A percentile compares a stretch with the other conserved stretches of the same genome.
These are phyloP conservation scores for Aspergillus kassunensis DNA, from an alignment of 495 filamentous ascomycete species.

Conservation along the genomic window DNA sequence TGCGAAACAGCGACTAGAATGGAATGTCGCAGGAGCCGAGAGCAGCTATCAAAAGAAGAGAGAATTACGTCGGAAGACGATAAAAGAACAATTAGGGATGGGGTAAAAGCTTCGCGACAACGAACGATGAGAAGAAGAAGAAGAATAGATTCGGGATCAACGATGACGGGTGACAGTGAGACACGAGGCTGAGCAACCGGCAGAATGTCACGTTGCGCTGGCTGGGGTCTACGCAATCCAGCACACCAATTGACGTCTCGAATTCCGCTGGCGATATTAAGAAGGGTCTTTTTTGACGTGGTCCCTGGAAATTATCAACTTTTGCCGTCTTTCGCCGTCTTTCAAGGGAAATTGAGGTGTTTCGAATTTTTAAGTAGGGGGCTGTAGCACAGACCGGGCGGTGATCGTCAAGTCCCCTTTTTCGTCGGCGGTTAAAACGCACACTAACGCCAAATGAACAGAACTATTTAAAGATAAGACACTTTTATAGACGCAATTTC, in stretches of 20 bases:
- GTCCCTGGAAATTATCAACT: neutral
- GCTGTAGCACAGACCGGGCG: conserved; percentile 21
- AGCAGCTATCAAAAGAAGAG: neutral
- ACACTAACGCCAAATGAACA: neutral
- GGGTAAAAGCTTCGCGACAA: neutral
- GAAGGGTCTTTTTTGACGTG: neutral
- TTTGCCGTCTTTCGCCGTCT: neutral
- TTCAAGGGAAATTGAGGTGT: conserved; percentile 10
- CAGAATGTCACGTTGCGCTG: neutral
- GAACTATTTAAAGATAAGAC: neutral
- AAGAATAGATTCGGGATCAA: conserved; percentile 3
- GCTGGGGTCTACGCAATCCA: neutral
- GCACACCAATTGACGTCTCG: neutral
- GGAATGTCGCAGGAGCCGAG: neutral
- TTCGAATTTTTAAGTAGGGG: conserved; percentile 13
- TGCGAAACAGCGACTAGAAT: conserved; percentile 5
- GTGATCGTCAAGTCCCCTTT: conserved; percentile 24
- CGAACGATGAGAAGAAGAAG: neutral
- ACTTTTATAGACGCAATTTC: neutral
- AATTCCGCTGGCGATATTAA: neutral
- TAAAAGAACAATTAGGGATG: conserved; percentile 3
- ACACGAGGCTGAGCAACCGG: conserved; percentile 15
- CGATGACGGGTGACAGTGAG: conserved; percentile 15
- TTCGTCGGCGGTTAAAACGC: neutral
- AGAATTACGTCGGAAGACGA: conserved; percentile 3